Evolutionary conservation across 352 stramenopile genomes (phyloP).

Genomic region (Pythium catenulatum): DNA sequence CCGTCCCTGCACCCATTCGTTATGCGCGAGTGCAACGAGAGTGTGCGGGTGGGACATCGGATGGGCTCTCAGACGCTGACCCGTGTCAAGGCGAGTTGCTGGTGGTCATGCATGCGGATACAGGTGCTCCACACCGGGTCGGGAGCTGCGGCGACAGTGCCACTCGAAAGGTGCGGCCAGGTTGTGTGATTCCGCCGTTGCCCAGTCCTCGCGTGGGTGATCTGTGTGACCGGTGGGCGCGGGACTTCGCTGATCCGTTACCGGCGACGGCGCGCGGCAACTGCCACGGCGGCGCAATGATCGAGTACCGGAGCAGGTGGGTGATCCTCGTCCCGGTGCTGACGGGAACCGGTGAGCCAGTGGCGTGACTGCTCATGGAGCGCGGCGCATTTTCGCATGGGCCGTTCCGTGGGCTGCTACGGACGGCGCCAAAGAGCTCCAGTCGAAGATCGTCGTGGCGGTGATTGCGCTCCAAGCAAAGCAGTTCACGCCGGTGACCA

Average conservation of each 20-base stretch:
- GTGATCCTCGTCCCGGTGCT: conserved; percentile 28
- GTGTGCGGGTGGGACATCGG: too few relatives aligned
- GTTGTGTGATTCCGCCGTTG: conserved; percentile 33
- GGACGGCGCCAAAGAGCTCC: conserved; percentile 40
- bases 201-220: conserved; percentile 34
- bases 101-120: too few relatives aligned
- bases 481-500: conserved; percentile 40
- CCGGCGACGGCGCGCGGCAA: not conserved
- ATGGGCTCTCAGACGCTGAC: too few relatives aligned
- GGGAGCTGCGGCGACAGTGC: conserved; percentile 19
- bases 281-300: conserved; percentile 18
- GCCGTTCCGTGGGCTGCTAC: conserved; percentile 42
- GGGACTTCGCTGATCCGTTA: conserved; percentile 33
- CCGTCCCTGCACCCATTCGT: too few relatives aligned
- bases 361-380: conserved; percentile 43
- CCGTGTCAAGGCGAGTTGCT: too few relatives aligned
- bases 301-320: conserved; percentile 42
- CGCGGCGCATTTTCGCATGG: conserved; percentile 27
- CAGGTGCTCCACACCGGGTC: too few relatives aligned
- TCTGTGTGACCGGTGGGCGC: conserved; percentile 41
- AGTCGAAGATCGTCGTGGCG: not conserved
- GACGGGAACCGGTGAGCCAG: not conserved
- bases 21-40: too few relatives aligned
- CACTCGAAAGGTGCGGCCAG: conserved; percentile 26
- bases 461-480: conserved; percentile 42